Base-by-base conservation (phyloP, 2,329 filamentous ascomycete genomes). In the Beauveria bassiana region DNA sequence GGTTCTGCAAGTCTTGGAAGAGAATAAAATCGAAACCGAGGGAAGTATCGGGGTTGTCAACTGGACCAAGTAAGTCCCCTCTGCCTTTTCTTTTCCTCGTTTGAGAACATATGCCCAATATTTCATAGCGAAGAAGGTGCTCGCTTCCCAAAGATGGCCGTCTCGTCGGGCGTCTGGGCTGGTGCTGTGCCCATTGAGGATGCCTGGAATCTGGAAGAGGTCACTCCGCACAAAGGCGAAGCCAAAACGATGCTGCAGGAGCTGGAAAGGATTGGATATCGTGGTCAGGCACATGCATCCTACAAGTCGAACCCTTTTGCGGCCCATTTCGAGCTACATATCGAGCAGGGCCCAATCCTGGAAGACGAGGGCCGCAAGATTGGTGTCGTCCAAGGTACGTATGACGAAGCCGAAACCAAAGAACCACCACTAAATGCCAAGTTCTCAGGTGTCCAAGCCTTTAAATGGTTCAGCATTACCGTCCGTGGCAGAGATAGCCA, bases 291-390 rank as follows among this genome's bases (percentile, higher is more conserved):
- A 54, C 65, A 5, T 54, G 62, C 31, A 18, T 65, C 65, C 24
- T 52, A 65, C 46, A 42, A 24, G n/a, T 64, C 68, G 2, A 66
- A 66, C 20, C 87, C 87, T 0, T 84, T 92, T 74, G 86, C 83
- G 1, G 89, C 88, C 1, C 89, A 93, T 72, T 93, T 93, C 68
- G 90, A 93, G 72, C 79, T 95, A 10, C 90, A 95, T 69, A 93
- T 93, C 57, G 91, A 96, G 71, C 91, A 96, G 71, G 90, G 90
- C 0, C 89, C 90, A 0, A 84, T 91, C 42, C 79, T 96, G 1
- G 86, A 93, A 54, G 63, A 65, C 5, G 62, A 63, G 3, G 63
- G 63, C 1, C 68, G 62, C 42, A 68, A 66, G 47, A 68, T 74
- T 54, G 72, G 72, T 9, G 71, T 73, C 10, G 72, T 74, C 9